Base-by-base conservation (phyloP, 1,284 basidiomycete genomes). In the Agroathelia rolfsii region DNA sequence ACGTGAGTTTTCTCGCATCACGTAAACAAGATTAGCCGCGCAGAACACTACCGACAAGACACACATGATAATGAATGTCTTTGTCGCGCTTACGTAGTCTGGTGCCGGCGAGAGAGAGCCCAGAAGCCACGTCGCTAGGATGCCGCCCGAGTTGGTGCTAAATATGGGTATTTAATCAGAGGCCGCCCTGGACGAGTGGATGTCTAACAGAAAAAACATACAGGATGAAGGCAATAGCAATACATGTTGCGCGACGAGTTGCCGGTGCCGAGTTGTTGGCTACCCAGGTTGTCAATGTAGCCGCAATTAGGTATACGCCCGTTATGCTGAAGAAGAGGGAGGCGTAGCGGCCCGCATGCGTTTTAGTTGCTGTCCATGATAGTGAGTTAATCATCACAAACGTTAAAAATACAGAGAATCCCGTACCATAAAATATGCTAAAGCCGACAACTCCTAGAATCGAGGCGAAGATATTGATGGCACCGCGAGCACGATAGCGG, bases 201-300 rank as follows among this genome's bases (percentile, higher is more conserved):
- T n/a, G n/a, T n/a, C n/a, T n/a, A n/a, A n/a, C n/a, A n/a, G n/a
- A n/a, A n/a, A n/a, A n/a, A n/a, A n/a, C n/a, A n/a, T n/a, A n/a
- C 49, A 62, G 51, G 41, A 71, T 62, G 41, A 72, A 72, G 0
- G 61, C 66, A 17, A 72, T 52, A 5, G 69, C 72, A 30, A 77
- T 60, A 12, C 64, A 59, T 0, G 70, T 69, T 4, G 71, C 71
- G 24, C 72, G 61, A 26, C 70, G 58, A 34, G 64, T 59, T 43
- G 72, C 63, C 1, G 72, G 72, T 0, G 66, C 57, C 13, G 69
- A 60, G 50, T 78, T 78, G 49, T 76, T 76, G 10, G 74, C 60
- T 31, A 53, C 50, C 71, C 72, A 75, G 0, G 70, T 64, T 4
- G 56, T 51, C 15, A 66, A 38, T 5, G 65, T 54, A 2, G 70